Evolutionary conservation across 805 yeast species (phyloP).

Genomic region (Lachancea thermotolerans): DNA sequence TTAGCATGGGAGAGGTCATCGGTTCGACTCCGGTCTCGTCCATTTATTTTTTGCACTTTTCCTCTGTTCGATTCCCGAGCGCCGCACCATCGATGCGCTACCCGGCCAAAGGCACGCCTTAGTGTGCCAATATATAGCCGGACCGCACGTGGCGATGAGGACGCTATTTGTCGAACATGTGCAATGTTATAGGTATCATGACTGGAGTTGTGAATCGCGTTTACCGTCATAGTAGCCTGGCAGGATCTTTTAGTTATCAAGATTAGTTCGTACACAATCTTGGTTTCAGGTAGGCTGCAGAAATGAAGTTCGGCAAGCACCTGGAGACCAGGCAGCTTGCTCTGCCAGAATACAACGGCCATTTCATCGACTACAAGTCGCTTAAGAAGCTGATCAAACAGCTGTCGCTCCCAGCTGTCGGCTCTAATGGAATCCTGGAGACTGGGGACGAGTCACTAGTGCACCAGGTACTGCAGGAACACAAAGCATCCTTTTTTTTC

Average conservation of each 20-base stretch:
- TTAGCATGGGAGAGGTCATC: conserved; percentile 70
- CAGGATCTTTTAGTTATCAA: not conserved
- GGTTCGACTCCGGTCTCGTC: conserved; percentile 72
- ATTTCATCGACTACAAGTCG: conserved; percentile 92
- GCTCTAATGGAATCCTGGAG: conserved; percentile 28
- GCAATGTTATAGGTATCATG: too few species aligned
- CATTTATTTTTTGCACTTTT: conserved; percentile 28
- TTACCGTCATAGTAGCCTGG: not conserved
- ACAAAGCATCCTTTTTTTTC: conserved; percentile 82
- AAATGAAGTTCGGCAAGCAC: conserved; percentile 89
- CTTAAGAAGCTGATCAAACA: conserved; percentile 85
- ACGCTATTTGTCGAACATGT: too few species aligned
- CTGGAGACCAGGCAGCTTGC: conserved; percentile 91
- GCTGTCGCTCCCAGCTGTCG: conserved; percentile 43
- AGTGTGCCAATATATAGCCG: too few species aligned
- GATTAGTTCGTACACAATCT: not conserved
- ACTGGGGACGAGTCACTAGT: conserved; percentile 35
- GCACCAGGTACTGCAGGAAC: conserved; percentile 65
- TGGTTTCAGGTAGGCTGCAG: not conserved
- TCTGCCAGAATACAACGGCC: conserved; percentile 89
- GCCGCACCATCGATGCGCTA: not conserved
- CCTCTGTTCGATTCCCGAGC: not conserved
- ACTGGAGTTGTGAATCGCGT: not conserved
- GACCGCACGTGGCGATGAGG: too few species aligned
- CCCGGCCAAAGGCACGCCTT: not conserved